Conservation (phyloP, 169 alveolate species). For the Condylostoma magnum region DNA sequence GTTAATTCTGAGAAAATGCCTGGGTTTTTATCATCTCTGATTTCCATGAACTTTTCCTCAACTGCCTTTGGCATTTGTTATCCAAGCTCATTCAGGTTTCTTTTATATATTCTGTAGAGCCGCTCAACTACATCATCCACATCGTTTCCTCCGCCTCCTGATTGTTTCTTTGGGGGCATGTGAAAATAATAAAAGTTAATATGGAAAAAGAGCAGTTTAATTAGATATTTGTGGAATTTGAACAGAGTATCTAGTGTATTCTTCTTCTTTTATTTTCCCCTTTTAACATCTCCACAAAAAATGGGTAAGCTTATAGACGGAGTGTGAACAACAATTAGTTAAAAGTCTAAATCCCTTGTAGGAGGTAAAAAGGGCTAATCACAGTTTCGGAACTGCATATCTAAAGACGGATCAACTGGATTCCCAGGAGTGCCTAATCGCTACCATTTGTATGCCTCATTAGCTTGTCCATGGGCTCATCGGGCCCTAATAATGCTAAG, state of each 20-base stretch:
- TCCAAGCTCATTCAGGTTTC: neutral
- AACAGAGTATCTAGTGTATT: too few relatives aligned
- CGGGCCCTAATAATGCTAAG: constrained; percentile 23
- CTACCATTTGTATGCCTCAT: constrained; percentile 32
- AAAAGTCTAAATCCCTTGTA: too few relatives aligned
- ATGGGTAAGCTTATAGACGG: too few relatives aligned
- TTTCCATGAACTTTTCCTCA: neutral
- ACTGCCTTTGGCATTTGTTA: neutral
- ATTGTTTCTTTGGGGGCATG: too few relatives aligned
- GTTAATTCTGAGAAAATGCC: neutral
- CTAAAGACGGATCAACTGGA: neutral
- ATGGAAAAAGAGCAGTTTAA: too few relatives aligned
- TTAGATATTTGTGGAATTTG: too few relatives aligned
- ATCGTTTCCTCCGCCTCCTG: constrained; percentile 16
- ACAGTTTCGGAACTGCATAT: neutral
- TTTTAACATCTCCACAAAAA: too few relatives aligned
- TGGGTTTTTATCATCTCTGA: neutral
- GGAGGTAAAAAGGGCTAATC: too few relatives aligned
- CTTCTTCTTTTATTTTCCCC: too few relatives aligned
- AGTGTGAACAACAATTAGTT: too few relatives aligned
- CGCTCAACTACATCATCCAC: neutral
- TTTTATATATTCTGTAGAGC: neutral
- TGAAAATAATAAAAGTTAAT: too few relatives aligned
- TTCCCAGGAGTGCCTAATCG: constrained; percentile 24
- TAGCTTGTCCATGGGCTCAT: constrained; percentile 38